These are phyloP conservation scores for Spencermartinsiella ligniputridi DNA, from an alignment of 1,139 yeast genomes.

Conservation along the genomic window DNA sequence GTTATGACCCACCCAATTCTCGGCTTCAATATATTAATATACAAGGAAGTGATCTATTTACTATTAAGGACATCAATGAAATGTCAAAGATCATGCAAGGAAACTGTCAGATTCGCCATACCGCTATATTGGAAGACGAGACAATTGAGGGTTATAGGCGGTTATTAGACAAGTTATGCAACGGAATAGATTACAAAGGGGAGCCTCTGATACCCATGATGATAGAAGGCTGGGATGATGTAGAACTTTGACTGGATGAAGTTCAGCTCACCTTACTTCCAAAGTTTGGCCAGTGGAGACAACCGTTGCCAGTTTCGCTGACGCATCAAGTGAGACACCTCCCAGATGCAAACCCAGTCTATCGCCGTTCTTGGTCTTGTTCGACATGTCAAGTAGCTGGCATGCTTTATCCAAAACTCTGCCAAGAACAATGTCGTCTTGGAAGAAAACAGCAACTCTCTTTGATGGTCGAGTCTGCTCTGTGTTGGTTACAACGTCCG, in stretches of 20 bases:
- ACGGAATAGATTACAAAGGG: slow-evolving; percentile 1
- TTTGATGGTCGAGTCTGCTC: slow-evolving; percentile 29
- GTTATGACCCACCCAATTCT: neutral
- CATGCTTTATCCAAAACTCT: slow-evolving; percentile 69
- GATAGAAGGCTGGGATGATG: no score
- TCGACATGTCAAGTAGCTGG: slow-evolving; percentile 48
- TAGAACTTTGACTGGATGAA: no score
- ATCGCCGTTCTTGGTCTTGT: slow-evolving; percentile 52
- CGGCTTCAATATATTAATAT: slow-evolving; percentile 6
- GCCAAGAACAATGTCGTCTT: slow-evolving; percentile 71
- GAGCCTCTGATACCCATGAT: neutral
- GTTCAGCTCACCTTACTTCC: neutral
- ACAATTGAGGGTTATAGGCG: slow-evolving; percentile 16
- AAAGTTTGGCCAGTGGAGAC: slow-evolving; percentile 13
- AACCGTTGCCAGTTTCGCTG: slow-evolving; percentile 10
- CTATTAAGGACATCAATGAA: slow-evolving; percentile 11
- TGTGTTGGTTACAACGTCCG: slow-evolving; percentile 38
- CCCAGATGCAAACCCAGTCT: slow-evolving; percentile 16
- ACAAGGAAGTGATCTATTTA: slow-evolving; percentile 17
- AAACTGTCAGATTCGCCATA: slow-evolving; percentile 12
- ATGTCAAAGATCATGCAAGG: slow-evolving; percentile 7
- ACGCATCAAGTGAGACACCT: neutral
- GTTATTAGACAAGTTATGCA: slow-evolving; percentile 11
- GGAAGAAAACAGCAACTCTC: slow-evolving; percentile 46
- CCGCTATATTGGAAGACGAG: slow-evolving; percentile 17